Percentiles rank a stretch among this genome's conserved stretches.
These are phyloP conservation scores for Lodderomyces margitis DNA, from an alignment of 1,139 yeast genomes.

Conservation along the genomic window DNA sequence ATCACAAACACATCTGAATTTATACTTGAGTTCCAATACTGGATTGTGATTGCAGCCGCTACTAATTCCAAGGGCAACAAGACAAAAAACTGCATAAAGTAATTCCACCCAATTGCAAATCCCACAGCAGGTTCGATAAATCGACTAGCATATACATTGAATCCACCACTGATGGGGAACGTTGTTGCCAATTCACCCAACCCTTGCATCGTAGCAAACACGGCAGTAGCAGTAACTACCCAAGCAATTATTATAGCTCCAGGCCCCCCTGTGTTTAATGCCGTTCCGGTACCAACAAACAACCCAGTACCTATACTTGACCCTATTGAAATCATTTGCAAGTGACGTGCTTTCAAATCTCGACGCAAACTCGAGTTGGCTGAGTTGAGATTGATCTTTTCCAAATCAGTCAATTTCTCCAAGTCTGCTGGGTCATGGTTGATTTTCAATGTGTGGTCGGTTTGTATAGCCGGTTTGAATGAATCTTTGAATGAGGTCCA, in stretches of 20 bases:
- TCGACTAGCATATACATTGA: constrained; percentile 38
- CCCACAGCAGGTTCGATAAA: constrained; percentile 43
- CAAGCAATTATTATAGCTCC: constrained; percentile 61
- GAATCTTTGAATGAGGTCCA: constrained; percentile 33
- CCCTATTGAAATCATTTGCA: constrained; percentile 75
- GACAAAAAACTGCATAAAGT: constrained; percentile 39
- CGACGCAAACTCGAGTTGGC: constrained; percentile 41
- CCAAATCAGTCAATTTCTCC: constrained; percentile 30
- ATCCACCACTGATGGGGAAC: constrained; percentile 41
- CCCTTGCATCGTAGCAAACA: constrained; percentile 39
- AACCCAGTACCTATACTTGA: constrained; percentile 71
- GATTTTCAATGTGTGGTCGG: constrained; percentile 4
- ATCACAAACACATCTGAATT: constrained; percentile 42
- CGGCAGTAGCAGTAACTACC: constrained; percentile 26
- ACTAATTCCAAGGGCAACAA: constrained; percentile 36
- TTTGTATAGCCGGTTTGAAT: constrained; percentile 31
- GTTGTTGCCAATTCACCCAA: constrained; percentile 39
- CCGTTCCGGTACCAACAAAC: constrained; percentile 32
- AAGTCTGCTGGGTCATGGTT: constrained; percentile 16
- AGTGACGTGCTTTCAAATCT: constrained; percentile 32
- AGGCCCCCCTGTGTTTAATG: constrained; percentile 59
- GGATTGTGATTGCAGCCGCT: constrained; percentile 40
- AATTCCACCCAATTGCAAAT: constrained; percentile 46
- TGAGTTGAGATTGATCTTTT: constrained; percentile 34
- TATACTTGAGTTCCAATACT: constrained; percentile 37